Evolutionary conservation across 1,139 yeast genomes (phyloP).

Genomic region (Geotrichum europaeum): DNA sequence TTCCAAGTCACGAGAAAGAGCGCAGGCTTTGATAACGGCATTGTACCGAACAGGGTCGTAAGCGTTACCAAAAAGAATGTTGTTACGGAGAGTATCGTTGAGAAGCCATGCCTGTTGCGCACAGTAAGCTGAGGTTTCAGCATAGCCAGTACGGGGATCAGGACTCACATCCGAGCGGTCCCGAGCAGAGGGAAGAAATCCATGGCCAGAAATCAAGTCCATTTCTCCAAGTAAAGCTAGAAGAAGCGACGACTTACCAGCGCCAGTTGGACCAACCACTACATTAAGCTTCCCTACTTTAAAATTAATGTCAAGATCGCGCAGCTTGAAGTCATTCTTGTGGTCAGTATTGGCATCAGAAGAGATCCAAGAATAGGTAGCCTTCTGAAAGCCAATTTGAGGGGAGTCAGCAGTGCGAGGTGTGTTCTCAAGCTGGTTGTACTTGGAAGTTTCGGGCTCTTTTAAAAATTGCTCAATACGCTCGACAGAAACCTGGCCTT

Average conservation of each 20-base stretch:
- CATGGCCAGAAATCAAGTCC: conserved; percentile 66
- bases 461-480: conserved; percentile 75
- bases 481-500: conserved; percentile 82
- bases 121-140: conserved; percentile 92
- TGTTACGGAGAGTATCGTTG: conserved; percentile 79
- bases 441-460: conserved; percentile 77
- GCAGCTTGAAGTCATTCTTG: conserved; percentile 57
- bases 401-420: conserved; percentile 55
- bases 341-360: conserved; percentile 21
- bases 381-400: conserved; percentile 72
- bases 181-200: conserved; percentile 69
- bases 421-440: conserved; percentile 56
- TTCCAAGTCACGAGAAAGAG: conserved; percentile 69
- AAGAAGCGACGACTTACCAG: conserved; percentile 87
- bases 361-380: conserved; percentile 74
- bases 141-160: conserved; percentile 69
- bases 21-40: conserved; percentile 66
- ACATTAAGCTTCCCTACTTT: conserved; percentile 71
- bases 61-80: conserved; percentile 71
- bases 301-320: conserved; percentile 65
- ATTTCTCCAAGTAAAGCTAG: conserved; percentile 93
- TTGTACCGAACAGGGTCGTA: conserved; percentile 70
- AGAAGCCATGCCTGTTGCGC: conserved; percentile 94
- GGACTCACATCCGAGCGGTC: conserved; percentile 66
- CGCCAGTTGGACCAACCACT: conserved; percentile 87